Evolutionary conservation across 257 asterid genomes (phyloP).

Genomic region (Gentiana straminea): DNA sequence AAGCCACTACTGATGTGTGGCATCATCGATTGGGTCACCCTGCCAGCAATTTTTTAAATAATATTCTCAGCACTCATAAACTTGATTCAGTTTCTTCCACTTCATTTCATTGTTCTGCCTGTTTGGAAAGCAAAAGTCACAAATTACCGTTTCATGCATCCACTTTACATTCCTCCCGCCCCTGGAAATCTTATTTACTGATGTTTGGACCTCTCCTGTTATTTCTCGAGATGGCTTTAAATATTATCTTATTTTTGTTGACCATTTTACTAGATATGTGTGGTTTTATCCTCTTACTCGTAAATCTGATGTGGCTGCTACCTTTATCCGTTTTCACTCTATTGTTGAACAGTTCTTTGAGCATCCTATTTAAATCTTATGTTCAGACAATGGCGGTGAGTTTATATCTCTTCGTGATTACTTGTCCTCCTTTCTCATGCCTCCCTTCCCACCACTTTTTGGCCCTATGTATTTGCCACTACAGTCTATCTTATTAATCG

Average conservation of each 20-base stretch:
- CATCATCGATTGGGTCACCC: constrained; percentile 4
- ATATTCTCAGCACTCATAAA: neutral
- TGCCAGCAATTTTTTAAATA: neutral
- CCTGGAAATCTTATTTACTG: neutral
- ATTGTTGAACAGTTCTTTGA: neutral
- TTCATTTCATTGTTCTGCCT: neutral
- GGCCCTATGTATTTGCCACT: neutral
- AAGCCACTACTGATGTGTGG: neutral
- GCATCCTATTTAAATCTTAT: neutral
- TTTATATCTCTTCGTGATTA: neutral
- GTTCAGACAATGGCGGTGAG: constrained; percentile 2
- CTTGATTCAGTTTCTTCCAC: neutral
- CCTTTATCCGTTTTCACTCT: neutral
- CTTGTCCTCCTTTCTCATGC: neutral
- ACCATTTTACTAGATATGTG: neutral
- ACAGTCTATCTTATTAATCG: neutral
- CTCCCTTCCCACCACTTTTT: neutral
- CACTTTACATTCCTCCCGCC: neutral
- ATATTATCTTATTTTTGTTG: too few species aligned
- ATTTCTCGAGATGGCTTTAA: neutral
- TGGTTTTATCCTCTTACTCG: neutral
- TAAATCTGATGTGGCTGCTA: neutral
- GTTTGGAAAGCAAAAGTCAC: neutral
- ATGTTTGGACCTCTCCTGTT: neutral
- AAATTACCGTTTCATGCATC: neutral